Percentiles rank a stretch among this genome's conserved stretches.
phyloP scores from a whole-genome alignment of 176 grass and related monocot genomes.

The Paspalum notatum region DNA sequence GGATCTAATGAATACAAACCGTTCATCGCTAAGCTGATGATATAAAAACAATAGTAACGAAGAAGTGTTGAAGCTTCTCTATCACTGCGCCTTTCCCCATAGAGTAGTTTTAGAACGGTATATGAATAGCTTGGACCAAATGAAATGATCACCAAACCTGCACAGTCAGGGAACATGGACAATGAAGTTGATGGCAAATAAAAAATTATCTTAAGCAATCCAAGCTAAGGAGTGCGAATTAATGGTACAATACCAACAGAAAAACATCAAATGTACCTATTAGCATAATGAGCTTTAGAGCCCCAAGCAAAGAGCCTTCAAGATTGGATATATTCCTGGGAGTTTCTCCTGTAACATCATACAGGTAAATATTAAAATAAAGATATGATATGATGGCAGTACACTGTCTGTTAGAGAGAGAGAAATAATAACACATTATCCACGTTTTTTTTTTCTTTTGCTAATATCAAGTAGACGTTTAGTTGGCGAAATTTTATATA shows the following conservation, averaged over 20 bases:
- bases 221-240: not conserved
- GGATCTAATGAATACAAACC: conserved; percentile 53
- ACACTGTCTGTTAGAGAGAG: not conserved
- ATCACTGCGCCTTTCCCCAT: conserved; percentile 79
- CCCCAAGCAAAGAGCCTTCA: conserved; percentile 72
- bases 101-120: conserved; percentile 80
- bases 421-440: too few species aligned
- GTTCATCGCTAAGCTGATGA: conserved; percentile 90
- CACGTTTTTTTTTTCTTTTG: not conserved
- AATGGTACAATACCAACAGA: conserved; percentile 4
- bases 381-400: not conserved
- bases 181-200: conserved; percentile 7
- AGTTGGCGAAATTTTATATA: conserved; percentile 14
- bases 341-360: conserved; percentile 64
- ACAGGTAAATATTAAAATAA: conserved; percentile 28
- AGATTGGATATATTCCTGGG: conserved; percentile 59
- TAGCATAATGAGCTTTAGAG: conserved; percentile 88
- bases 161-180: conserved; percentile 38
- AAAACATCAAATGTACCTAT: conserved; percentile 61
- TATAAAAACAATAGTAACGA: conserved; percentile 92
- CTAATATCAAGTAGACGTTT: conserved; percentile 26
- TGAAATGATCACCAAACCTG: conserved; percentile 84
- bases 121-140: conserved; percentile 99
- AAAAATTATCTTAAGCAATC: not conserved
- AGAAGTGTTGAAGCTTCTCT: conserved; percentile 77